phyloP scores from a whole-genome alignment of 2,329 filamentous ascomycete genomes.

The Cladophialophora chaetospira region DNA sequence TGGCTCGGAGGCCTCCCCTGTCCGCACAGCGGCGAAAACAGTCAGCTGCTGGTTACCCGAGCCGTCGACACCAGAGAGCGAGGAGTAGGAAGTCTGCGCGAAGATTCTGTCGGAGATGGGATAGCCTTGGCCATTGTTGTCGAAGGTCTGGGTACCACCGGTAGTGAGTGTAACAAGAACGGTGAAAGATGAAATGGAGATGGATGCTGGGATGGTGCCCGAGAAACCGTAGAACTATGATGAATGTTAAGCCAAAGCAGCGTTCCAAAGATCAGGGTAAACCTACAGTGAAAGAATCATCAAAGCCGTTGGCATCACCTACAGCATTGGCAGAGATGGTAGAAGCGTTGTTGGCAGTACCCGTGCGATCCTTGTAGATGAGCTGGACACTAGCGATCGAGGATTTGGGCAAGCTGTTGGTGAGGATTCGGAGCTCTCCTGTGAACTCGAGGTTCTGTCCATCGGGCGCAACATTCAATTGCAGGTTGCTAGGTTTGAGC shows the following conservation, averaged over 20 bases:
- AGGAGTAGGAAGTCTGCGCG: conserved; percentile 23
- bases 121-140: conserved; percentile 30
- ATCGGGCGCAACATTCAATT: conserved; percentile 43
- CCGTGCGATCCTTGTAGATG: conserved; percentile 55
- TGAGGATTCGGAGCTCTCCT: conserved; percentile 61
- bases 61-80: conserved; percentile 12
- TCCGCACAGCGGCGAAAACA: conserved; percentile 16
- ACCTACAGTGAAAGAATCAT: conserved; percentile 61
- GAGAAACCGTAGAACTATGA: conserved; percentile 38
- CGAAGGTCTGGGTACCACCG: conserved; percentile 24
- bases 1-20: conserved; percentile 8
- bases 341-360: conserved; percentile 42
- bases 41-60: conserved; percentile 14
- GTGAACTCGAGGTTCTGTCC: conserved; percentile 55
- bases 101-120: conserved; percentile 26
- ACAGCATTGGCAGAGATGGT: conserved; percentile 50
- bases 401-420: conserved; percentile 49
- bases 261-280: neutral
- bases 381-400: conserved; percentile 54
- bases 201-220: conserved; percentile 17
- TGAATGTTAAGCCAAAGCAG: neutral
- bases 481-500: conserved; percentile 27
- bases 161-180: conserved; percentile 23
- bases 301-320: conserved; percentile 58
- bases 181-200: conserved; percentile 28